phyloP scores from a whole-genome alignment of 1,284 basidiomycete genomes.

The Malassezia sympodialis region DNA sequence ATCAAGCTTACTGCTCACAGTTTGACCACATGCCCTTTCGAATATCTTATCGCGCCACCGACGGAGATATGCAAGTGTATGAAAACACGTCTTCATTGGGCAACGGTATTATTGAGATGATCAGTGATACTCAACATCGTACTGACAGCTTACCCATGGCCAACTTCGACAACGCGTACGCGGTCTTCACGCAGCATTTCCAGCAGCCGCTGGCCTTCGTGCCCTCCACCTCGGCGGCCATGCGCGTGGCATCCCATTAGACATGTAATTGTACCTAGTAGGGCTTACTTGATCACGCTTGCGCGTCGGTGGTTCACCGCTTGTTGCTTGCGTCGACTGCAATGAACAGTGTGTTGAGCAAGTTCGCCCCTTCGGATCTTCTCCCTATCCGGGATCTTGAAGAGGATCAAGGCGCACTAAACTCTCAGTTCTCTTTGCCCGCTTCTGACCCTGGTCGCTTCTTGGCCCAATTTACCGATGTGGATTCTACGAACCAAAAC shows the following conservation, averaged over 20 bases:
- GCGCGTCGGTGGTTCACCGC: conserved; percentile 1
- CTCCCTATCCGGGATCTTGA: neutral
- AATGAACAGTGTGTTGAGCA: conserved; percentile 9
- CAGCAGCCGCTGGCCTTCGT: conserved; percentile 2
- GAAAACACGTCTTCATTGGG: neutral
- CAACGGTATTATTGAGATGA: neutral
- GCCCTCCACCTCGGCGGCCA: neutral
- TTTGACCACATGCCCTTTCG: conserved; percentile 5
- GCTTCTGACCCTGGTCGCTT: conserved; percentile 29
- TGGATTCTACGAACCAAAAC: conserved; percentile 42
- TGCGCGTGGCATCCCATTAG: neutral
- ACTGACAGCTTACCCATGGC: neutral
- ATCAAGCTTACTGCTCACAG: conserved; percentile 10
- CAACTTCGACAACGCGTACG: neutral
- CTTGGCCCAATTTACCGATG: conserved; percentile 45
- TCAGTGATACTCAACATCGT: neutral
- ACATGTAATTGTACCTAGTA: conserved; percentile 9
- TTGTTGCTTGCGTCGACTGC: neutral
- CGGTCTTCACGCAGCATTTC: conserved; percentile 2
- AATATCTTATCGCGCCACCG: neutral
- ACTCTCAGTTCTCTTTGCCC: conserved; percentile 6
- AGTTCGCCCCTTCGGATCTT: conserved; percentile 6
- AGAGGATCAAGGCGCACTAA: neutral
- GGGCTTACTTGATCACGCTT: conserved; percentile 10
- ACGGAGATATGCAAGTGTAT: conserved; percentile 11